These are phyloP conservation scores for Ambrosia trifida DNA, from an alignment of 129 eudicot species.

Conservation along the genomic window DNA sequence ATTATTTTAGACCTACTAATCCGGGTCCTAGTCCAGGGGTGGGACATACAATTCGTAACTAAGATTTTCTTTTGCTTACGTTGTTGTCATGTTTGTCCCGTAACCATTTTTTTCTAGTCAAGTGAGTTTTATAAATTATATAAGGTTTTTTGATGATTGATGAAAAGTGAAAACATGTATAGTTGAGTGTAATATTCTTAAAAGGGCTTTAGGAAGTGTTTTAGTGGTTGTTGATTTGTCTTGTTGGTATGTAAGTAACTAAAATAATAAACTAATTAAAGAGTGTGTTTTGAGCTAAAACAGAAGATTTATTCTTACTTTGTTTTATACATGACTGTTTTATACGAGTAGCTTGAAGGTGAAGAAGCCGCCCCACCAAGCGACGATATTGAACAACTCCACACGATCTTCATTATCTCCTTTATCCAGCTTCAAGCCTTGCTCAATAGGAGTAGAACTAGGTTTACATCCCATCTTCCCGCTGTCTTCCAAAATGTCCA, in stretches of 20 bases:
- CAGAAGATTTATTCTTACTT: neutral
- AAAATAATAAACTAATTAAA: too few relatives aligned
- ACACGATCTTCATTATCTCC: too few relatives aligned
- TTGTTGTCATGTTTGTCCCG: neutral
- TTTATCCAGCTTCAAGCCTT: too few relatives aligned
- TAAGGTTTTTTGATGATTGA: neutral
- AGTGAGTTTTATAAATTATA: neutral
- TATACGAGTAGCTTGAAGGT: too few relatives aligned
- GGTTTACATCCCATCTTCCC: too few relatives aligned
- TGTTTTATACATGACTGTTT: too few relatives aligned
- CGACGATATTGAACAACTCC: too few relatives aligned
- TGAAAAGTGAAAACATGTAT: neutral
- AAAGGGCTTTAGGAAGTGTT: neutral
- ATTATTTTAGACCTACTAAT: constrained; percentile 21
- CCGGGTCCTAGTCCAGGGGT: constrained; percentile 17
- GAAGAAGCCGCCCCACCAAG: too few relatives aligned
- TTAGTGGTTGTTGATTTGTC: neutral
- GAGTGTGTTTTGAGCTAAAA: neutral
- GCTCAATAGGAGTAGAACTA: too few relatives aligned
- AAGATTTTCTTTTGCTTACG: constrained; percentile 4
- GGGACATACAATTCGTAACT: constrained; percentile 16
- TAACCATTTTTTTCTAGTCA: neutral
- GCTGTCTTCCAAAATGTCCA: too few relatives aligned
- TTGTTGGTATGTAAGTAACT: neutral
- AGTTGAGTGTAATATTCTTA: neutral